A percentile compares a stretch with the other conserved stretches of the same genome.
phyloP scores from a whole-genome alignment of 2,329 filamentous ascomycete genomes.

The Aureobasidium sp. region DNA sequence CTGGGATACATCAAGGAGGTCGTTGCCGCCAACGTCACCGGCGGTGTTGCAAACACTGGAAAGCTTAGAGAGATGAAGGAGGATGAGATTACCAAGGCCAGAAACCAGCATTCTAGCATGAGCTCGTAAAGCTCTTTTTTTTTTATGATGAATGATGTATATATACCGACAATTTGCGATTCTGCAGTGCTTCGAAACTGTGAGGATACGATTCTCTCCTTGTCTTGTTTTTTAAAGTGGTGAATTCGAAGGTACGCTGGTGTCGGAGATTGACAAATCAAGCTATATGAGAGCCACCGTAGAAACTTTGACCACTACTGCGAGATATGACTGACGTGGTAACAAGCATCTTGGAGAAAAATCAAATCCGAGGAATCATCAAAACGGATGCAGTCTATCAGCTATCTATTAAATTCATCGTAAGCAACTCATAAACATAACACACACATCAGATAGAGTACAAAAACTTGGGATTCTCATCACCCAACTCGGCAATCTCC shows the following conservation, averaged over 20 bases:
- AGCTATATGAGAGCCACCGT: too few relatives aligned
- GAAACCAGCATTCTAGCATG: slow-evolving; percentile 24
- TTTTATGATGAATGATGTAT: not conserved
- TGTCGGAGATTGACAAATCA: too few relatives aligned
- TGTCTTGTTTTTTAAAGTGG: too few relatives aligned
- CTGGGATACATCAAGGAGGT: slow-evolving; percentile 30
- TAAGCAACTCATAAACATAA: too few relatives aligned
- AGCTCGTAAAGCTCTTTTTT: slow-evolving; percentile 20
- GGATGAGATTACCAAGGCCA: slow-evolving; percentile 28
- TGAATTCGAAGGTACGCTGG: too few relatives aligned
- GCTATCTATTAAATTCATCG: not conserved
- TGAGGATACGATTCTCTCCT: too few relatives aligned
- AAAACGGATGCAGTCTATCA: not conserved
- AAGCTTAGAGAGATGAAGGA: slow-evolving; percentile 28
- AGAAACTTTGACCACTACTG: too few relatives aligned
- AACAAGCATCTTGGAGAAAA: too few relatives aligned
- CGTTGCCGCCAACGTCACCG: slow-evolving; percentile 26
- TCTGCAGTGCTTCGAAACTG: slow-evolving; percentile 10
- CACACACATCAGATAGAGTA: slow-evolving; percentile 31
- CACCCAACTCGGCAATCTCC: slow-evolving; percentile 39
- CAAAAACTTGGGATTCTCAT: slow-evolving; percentile 39
- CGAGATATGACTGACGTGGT: too few relatives aligned
- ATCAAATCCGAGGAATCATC: too few relatives aligned
- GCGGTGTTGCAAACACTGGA: slow-evolving; percentile 30
- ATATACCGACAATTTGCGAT: not conserved